Evolutionary conservation across 129 eudicot genomes (phyloP).

Genomic region (Helichrysum umbraculigerum): DNA sequence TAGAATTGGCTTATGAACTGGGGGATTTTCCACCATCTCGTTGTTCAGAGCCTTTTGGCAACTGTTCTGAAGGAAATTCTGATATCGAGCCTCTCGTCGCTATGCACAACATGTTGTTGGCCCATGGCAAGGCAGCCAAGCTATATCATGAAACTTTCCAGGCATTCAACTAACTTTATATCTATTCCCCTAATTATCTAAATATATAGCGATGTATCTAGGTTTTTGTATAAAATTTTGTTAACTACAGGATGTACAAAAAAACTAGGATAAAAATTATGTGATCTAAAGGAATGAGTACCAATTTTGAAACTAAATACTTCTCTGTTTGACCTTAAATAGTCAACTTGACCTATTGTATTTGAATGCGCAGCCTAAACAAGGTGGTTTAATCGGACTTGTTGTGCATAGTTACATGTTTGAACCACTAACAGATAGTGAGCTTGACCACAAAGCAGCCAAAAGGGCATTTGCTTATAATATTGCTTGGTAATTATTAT

Average conservation of each 20-base stretch:
- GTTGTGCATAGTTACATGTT: conserved; percentile 38
- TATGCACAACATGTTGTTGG: conserved; percentile 73
- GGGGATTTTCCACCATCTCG: conserved; percentile 64
- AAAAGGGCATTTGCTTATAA: conserved; percentile 55
- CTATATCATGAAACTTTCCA: conserved; percentile 58
- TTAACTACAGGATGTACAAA: background rate
- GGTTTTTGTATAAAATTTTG: background rate
- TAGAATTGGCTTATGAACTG: conserved; percentile 39
- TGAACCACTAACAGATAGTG: conserved; percentile 47
- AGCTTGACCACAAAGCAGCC: conserved; percentile 49
- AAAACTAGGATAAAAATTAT: background rate
- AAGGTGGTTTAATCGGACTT: conserved; percentile 58
- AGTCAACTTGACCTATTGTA: background rate
- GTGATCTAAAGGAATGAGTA: background rate
- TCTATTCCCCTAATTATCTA: background rate
- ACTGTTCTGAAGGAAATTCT: conserved; percentile 70
- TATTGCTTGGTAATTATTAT: conserved; percentile 45
- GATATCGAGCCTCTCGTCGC: conserved; percentile 73
- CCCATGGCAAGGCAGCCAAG: conserved; percentile 79
- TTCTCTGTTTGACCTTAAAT: background rate
- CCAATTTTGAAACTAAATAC: conserved; percentile 1
- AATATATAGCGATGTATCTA: background rate
- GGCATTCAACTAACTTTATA: conserved; percentile 35
- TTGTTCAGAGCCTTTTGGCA: conserved; percentile 81
- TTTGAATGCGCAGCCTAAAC: conserved; percentile 39